Conservation (phyloP, 2,329 filamentous ascomycete species). For the Diaporthe australafricana region DNA sequence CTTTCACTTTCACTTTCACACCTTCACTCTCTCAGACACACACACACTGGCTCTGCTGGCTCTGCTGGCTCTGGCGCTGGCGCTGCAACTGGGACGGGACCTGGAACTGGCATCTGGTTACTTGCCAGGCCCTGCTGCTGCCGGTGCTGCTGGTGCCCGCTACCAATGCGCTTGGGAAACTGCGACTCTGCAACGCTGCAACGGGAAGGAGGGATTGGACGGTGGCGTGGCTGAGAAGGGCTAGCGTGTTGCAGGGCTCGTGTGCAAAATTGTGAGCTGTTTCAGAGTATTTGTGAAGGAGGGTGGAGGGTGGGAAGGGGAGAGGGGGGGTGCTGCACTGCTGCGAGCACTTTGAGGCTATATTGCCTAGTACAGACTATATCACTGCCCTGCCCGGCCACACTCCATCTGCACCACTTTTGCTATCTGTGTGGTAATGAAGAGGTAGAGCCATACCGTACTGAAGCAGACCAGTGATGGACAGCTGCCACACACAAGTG, state of each 20-base stretch:
- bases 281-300: conserved; percentile 23
- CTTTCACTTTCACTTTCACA: conserved; percentile 16
- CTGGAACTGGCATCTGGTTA: background rate
- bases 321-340: background rate
- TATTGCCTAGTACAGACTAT: conserved; percentile 5
- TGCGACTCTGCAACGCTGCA: conserved; percentile 10
- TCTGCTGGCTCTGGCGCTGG: background rate
- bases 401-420: background rate
- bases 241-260: conserved; percentile 29
- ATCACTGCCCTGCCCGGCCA: conserved; percentile 2
- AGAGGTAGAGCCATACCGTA: too few species aligned
- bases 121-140: background rate
- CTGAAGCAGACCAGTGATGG: too few species aligned
- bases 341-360: conserved; percentile 19
- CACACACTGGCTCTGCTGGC: background rate
- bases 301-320: conserved; percentile 6
- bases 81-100: too few species aligned
- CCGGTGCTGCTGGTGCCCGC: conserved; percentile 4
- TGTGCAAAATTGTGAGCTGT: conserved; percentile 33
- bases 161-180: conserved; percentile 11
- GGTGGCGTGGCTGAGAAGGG: conserved; percentile 30
- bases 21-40: conserved; percentile 13
- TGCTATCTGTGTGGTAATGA: background rate
- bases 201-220: conserved; percentile 27
- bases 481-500: too few species aligned